These are phyloP conservation scores for Aspergillus sclerotialis DNA, from an alignment of 2,329 filamentous ascomycete species.

Conservation along the genomic window DNA sequence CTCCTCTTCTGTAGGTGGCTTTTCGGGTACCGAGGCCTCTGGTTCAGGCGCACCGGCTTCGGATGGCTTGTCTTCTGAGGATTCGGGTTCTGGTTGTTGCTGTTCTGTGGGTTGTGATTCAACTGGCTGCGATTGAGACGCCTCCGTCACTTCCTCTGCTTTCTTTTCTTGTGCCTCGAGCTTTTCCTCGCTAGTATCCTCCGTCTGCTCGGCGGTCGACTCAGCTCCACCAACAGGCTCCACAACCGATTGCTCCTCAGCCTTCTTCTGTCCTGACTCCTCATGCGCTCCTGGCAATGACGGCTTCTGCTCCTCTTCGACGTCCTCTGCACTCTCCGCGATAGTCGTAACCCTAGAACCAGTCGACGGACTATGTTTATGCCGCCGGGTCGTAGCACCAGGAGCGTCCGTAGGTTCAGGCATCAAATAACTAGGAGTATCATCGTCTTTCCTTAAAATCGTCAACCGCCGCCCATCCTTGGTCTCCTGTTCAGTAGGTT, in stretches of 20 bases:
- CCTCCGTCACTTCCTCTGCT: constrained; percentile 5
- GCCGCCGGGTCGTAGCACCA: constrained; percentile 69
- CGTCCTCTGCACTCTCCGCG: constrained; percentile 74
- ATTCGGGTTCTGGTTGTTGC: neutral
- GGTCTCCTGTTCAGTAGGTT: constrained; percentile 16
- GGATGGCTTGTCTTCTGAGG: neutral
- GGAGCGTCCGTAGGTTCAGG: constrained; percentile 36
- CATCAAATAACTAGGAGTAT: constrained; percentile 11
- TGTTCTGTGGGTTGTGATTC: neutral
- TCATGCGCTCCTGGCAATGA: constrained; percentile 2
- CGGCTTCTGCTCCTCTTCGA: constrained; percentile 28
- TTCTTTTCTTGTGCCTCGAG: constrained; percentile 8
- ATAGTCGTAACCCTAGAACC: constrained; percentile 75
- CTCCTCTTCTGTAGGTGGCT: constrained; percentile 7
- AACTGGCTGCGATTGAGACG: constrained; percentile 1
- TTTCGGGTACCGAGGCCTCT: neutral
- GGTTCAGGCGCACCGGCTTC: neutral
- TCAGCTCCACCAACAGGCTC: neutral
- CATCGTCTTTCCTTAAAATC: constrained; percentile 28
- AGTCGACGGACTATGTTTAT: constrained; percentile 74
- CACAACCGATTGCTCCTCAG: neutral
- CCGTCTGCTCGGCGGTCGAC: neutral
- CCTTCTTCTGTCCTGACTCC: neutral
- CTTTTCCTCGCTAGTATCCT: constrained; percentile 3
- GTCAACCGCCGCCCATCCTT: constrained; percentile 26